These are phyloP conservation scores for Irpex sp. DNA, from an alignment of 1,284 basidiomycete species.

Conservation along the genomic window DNA sequence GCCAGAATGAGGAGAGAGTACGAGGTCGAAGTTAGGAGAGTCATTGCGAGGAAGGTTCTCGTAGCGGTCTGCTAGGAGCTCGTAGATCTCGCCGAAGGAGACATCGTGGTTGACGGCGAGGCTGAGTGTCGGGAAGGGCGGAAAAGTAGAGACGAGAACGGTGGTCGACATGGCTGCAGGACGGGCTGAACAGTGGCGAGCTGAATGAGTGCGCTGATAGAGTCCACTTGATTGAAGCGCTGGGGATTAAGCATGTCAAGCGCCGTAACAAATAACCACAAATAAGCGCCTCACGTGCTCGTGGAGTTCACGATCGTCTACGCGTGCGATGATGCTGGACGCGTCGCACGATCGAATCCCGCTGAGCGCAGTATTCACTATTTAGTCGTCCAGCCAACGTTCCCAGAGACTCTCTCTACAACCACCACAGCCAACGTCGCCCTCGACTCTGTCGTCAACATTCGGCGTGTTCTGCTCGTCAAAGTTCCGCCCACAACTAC, in stretches of 20 bases:
- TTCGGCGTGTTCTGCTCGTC: background rate
- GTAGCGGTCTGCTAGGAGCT: slow-evolving; percentile 54
- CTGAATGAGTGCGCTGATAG: background rate
- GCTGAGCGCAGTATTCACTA: background rate
- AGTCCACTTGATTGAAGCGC: background rate
- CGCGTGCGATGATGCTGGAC: background rate
- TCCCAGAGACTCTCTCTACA: background rate
- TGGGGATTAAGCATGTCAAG: background rate
- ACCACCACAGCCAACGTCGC: background rate
- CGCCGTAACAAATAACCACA: background rate
- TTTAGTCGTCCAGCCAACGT: background rate
- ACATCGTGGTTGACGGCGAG: slow-evolving; percentile 54
- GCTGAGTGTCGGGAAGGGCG: slow-evolving; percentile 73
- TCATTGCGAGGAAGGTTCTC: slow-evolving; percentile 47
- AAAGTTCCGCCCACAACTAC: background rate
- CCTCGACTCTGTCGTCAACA: background rate
- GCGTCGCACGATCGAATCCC: background rate
- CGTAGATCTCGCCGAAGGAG: slow-evolving; percentile 45
- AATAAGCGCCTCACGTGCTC: background rate
- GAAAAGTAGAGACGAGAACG: slow-evolving; percentile 69
- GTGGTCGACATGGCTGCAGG: slow-evolving; percentile 37
- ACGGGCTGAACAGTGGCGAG: background rate
- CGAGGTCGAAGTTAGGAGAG: slow-evolving; percentile 33
- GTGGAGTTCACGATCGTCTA: background rate
- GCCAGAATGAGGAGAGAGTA: slow-evolving; percentile 53